Evolutionary conservation across 2,329 filamentous ascomycete genomes (phyloP).

Genomic region (Fusarium nodosum): DNA sequence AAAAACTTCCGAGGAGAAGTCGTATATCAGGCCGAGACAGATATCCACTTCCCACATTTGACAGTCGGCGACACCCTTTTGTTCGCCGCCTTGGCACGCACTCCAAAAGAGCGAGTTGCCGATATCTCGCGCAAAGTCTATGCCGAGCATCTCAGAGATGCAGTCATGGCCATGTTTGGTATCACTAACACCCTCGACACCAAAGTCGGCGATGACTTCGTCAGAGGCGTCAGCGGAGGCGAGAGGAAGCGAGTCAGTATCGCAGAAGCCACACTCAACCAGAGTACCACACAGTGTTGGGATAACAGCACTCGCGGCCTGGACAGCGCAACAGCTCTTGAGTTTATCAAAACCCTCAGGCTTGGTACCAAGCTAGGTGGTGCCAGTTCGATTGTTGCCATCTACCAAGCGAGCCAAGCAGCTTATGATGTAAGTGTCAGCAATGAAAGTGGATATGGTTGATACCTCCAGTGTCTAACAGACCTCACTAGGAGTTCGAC

Average conservation of each 20-base stretch:
- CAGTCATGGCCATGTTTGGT: conserved; percentile 80
- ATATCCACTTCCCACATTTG: conserved; percentile 81
- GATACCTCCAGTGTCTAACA: too few species aligned
- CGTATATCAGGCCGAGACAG: conserved; percentile 86
- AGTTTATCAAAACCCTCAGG: conserved; percentile 73
- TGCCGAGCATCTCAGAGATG: conserved; percentile 72
- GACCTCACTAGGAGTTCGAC: conserved; percentile 62
- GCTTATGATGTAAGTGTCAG: conserved; percentile 43
- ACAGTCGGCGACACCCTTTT: conserved; percentile 81
- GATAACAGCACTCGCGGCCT: conserved; percentile 76
- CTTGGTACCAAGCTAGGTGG: conserved; percentile 71
- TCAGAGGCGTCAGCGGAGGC: conserved; percentile 68
- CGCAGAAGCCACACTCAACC: conserved; percentile 52
- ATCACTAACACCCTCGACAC: conserved; percentile 78
- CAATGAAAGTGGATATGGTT: too few species aligned
- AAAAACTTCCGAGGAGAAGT: conserved; percentile 74
- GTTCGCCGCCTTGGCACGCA: conserved; percentile 77
- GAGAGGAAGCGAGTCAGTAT: conserved; percentile 61
- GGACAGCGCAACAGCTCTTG: conserved; percentile 73
- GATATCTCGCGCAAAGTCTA: conserved; percentile 60
- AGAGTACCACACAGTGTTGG: conserved; percentile 74
- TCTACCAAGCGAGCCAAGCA: conserved; percentile 71
- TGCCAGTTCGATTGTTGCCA: conserved; percentile 69
- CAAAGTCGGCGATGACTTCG: conserved; percentile 77
- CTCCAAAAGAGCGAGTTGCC: conserved; percentile 69